Conservation (phyloP, 768 basidiomycete genomes). For the Trametes elegans region DNA sequence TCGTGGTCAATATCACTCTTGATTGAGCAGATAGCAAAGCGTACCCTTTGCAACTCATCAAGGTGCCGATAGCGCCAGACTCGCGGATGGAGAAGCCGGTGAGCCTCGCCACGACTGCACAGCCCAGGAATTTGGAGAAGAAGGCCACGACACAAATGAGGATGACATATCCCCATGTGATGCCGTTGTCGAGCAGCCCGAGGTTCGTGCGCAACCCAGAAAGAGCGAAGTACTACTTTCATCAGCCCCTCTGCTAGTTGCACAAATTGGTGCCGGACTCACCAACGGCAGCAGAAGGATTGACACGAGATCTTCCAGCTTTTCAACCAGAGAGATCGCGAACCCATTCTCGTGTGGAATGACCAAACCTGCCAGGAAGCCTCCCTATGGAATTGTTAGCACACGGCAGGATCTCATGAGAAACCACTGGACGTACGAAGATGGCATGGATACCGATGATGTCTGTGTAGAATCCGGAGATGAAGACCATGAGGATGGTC, state of each 20-base stretch:
- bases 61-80: constrained; percentile 73
- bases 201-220: constrained; percentile 83
- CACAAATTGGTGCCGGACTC: no score
- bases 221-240: constrained; percentile 82
- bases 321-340: constrained; percentile 77
- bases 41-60: constrained; percentile 91
- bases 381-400: constrained; percentile 42
- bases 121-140: constrained; percentile 74
- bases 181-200: constrained; percentile 64
- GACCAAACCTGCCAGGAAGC: constrained; percentile 79
- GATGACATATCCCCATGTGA: constrained; percentile 80
- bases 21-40: no score
- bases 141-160: constrained; percentile 76
- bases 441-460: constrained; percentile 79
- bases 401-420: constrained; percentile 20
- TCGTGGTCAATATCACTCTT: no score
- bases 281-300: constrained; percentile 78
- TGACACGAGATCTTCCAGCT: constrained; percentile 82
- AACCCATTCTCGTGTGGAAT: constrained; percentile 83
- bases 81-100: constrained; percentile 76
- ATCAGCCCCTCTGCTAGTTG: no score
- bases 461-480: constrained; percentile 81
- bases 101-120: constrained; percentile 53
- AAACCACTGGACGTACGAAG: constrained; percentile 42
- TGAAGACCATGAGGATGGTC: constrained; percentile 70